Evolutionary conservation across 768 basidiomycete species (phyloP).

Genomic region (Phylloporus sp.): DNA sequence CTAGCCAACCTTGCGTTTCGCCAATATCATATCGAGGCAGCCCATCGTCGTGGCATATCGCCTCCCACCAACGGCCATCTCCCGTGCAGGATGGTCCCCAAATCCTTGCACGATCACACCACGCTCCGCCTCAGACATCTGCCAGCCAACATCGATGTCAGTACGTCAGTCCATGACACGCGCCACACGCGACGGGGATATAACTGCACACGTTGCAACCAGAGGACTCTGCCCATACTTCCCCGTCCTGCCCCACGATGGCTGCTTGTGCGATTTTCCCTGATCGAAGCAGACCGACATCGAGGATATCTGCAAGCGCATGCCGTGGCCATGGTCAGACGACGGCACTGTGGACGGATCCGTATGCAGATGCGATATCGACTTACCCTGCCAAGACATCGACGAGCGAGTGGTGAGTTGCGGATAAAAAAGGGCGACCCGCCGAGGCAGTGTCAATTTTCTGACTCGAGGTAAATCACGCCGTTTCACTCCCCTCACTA

Average conservation of each 20-base stretch:
- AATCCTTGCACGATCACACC: constrained; percentile 19
- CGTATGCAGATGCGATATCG: background rate
- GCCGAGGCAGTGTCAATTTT: background rate
- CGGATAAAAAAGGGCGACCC: background rate
- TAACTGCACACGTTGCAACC: constrained; percentile 22
- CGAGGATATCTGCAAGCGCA: constrained; percentile 64
- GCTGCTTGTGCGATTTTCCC: constrained; percentile 76
- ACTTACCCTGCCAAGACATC: constrained; percentile 30
- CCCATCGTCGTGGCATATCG: constrained; percentile 27
- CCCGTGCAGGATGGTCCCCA: constrained; percentile 15
- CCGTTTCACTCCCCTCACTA: too few relatives aligned
- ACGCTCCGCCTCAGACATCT: constrained; percentile 25
- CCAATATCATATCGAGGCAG: constrained; percentile 23
- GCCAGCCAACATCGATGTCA: background rate
- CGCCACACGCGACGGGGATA: background rate
- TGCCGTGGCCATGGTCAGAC: background rate
- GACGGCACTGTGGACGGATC: background rate
- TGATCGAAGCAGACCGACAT: constrained; percentile 70
- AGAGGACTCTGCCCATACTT: constrained; percentile 31
- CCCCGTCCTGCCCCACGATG: constrained; percentile 30
- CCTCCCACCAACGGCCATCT: constrained; percentile 22
- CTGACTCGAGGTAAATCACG: background rate
- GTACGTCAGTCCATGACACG: background rate
- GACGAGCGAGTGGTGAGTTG: background rate
- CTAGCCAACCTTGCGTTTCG: constrained; percentile 17